Conservation (phyloP, 306 rosid species). For the Alnus glutinosa region DNA sequence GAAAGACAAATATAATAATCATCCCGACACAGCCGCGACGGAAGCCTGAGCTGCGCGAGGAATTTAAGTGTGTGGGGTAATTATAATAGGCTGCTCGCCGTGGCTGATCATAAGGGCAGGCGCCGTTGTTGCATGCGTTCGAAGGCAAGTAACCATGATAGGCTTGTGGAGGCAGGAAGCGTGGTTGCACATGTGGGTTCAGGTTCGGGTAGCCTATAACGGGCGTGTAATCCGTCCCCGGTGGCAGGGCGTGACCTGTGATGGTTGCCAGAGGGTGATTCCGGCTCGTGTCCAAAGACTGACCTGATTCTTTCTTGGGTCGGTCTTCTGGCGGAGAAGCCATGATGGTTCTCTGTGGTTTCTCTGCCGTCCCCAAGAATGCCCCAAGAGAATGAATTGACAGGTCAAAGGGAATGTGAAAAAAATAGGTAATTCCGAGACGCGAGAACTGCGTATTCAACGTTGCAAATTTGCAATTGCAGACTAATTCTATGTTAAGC, state of each 20-base stretch:
- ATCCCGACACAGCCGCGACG: slow-evolving; percentile 33
- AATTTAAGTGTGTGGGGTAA: background rate
- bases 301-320: background rate
- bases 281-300: background rate
- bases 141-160: too few relatives aligned
- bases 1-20: background rate
- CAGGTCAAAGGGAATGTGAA: background rate
- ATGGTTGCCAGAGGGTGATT: background rate
- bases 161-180: too few relatives aligned
- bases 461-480: too few relatives aligned
- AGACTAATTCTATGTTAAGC: too few relatives aligned
- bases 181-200: background rate
- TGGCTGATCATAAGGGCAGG: slow-evolving; percentile 12
- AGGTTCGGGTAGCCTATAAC: slow-evolving; percentile 3
- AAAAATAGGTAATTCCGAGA: too few relatives aligned
- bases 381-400: background rate
- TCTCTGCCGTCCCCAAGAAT: slow-evolving; percentile 1
- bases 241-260: background rate
- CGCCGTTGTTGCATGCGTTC: background rate
- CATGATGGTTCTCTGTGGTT: slow-evolving; percentile 5
- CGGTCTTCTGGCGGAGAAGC: slow-evolving; percentile 15
- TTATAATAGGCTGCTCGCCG: slow-evolving; percentile 2
- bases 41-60: slow-evolving; percentile 15
- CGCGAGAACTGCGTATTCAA: too few relatives aligned
- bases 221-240: background rate